Evolutionary conservation across 345 rosid genomes (phyloP).

Genomic region (Euphorbia lathyris): DNA sequence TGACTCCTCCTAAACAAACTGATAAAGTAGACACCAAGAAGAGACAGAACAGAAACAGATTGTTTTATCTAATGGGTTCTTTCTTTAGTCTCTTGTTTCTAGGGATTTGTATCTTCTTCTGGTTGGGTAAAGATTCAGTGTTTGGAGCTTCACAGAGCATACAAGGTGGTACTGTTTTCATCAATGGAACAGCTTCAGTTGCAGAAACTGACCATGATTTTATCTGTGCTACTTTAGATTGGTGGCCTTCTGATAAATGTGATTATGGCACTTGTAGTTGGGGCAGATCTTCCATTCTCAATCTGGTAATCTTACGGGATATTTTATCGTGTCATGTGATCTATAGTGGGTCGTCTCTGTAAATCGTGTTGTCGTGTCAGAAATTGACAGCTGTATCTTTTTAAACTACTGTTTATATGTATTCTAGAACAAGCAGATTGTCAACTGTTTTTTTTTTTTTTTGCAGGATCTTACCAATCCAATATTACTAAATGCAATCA

Average conservation of each 20-base stretch:
- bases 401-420: no score
- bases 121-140: slow-evolving; percentile 16
- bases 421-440: no score
- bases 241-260: slow-evolving; percentile 59
- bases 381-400: no score
- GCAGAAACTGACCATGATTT: slow-evolving; percentile 41
- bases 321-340: no score
- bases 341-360: no score
- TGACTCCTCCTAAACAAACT: background rate
- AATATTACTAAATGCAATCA: slow-evolving; percentile 55
- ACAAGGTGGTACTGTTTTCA: slow-evolving; percentile 35
- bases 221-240: slow-evolving; percentile 50
- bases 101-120: slow-evolving; percentile 24
- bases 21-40: background rate
- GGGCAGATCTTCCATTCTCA: slow-evolving; percentile 45
- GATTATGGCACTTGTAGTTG: slow-evolving; percentile 49
- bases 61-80: slow-evolving; percentile 18
- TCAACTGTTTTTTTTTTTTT: background rate
- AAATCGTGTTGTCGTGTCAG: no score
- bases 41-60: background rate
- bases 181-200: slow-evolving; percentile 37
- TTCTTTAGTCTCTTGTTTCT: slow-evolving; percentile 23
- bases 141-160: slow-evolving; percentile 14
- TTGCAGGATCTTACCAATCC: slow-evolving; percentile 57
- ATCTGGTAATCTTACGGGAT: slow-evolving; percentile 40